Percentiles rank a stretch among this genome's conserved stretches.
phyloP scores from a whole-genome alignment of 1,284 basidiomycete genomes.

The Cutaneotrichosporon cavernicola region DNA sequence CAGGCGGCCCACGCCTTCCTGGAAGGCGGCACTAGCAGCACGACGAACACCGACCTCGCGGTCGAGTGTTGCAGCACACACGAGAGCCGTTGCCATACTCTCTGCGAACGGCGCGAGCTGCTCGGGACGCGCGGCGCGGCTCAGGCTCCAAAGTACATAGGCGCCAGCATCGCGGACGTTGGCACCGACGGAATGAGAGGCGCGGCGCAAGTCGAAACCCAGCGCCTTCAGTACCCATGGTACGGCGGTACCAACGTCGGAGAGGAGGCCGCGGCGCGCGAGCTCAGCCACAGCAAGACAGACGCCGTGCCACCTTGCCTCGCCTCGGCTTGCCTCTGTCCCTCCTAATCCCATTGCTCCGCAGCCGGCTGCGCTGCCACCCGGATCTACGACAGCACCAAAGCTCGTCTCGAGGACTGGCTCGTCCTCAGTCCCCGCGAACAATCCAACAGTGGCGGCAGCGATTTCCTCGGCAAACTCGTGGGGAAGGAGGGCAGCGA shows the following conservation, averaged over 20 bases:
- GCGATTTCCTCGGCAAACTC: slow-evolving; percentile 77
- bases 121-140: slow-evolving; percentile 67
- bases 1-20: slow-evolving; percentile 92
- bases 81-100: slow-evolving; percentile 68
- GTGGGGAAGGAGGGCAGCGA: slow-evolving; percentile 74
- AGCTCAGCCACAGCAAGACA: slow-evolving; percentile 91
- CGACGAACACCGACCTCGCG: slow-evolving; percentile 92
- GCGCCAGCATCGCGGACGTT: slow-evolving; percentile 92
- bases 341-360: slow-evolving; percentile 57
- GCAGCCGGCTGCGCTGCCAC: slow-evolving; percentile 63
- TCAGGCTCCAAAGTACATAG: slow-evolving; percentile 93
- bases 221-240: slow-evolving; percentile 81
- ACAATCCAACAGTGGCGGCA: slow-evolving; percentile 72
- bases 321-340: slow-evolving; percentile 69
- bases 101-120: slow-evolving; percentile 65
- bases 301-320: slow-evolving; percentile 92
- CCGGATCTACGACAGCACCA: slow-evolving; percentile 48
- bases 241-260: slow-evolving; percentile 64
- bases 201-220: slow-evolving; percentile 87
- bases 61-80: slow-evolving; percentile 80
- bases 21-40: slow-evolving; percentile 95
- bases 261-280: slow-evolving; percentile 74
- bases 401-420: slow-evolving; percentile 41
- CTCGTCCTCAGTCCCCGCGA: slow-evolving; percentile 53
- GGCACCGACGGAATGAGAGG: slow-evolving; percentile 87